These are phyloP conservation scores for Gossypium aridum DNA, from an alignment of 441 rosid genomes.

Conservation along the genomic window DNA sequence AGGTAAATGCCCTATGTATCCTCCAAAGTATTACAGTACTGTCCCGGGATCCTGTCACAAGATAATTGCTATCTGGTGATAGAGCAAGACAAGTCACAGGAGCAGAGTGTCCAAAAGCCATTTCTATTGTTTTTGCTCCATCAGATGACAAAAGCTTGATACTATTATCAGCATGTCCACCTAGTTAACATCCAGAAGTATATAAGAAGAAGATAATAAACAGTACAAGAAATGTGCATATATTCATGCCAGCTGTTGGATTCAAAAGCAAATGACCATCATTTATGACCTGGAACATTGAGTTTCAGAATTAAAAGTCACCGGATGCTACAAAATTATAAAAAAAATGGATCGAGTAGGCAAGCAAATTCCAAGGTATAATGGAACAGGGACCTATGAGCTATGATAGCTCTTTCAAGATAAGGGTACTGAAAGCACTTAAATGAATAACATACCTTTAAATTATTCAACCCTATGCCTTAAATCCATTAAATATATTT, in stretches of 20 bases:
- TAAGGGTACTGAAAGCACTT: background rate
- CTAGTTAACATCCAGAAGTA: slow-evolving; percentile 33
- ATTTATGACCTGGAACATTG: background rate
- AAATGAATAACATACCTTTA: background rate
- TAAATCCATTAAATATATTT: background rate
- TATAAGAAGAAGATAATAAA: background rate
- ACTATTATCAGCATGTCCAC: slow-evolving; percentile 95
- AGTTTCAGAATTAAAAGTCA: background rate
- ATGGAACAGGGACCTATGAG: background rate
- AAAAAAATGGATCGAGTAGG: background rate
- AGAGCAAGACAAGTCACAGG: slow-evolving; percentile 97
- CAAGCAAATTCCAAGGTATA: slow-evolving; percentile 1
- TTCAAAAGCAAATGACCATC: slow-evolving; percentile 3
- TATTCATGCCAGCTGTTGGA: background rate
- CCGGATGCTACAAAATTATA: background rate
- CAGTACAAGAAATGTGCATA: slow-evolving; percentile 8
- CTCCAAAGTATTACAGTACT: slow-evolving; percentile 88
- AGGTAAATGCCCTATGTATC: slow-evolving; percentile 54
- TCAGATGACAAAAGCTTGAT: slow-evolving; percentile 83
- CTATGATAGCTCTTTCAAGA: slow-evolving; percentile 2
- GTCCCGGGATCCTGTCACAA: slow-evolving; percentile 91
- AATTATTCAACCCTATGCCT: background rate
- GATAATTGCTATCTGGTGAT: slow-evolving; percentile 79
- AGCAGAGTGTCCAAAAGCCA: slow-evolving; percentile 88
- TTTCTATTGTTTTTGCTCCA: slow-evolving; percentile 88